A percentile compares a stretch with the other conserved stretches of the same genome.
These are phyloP conservation scores for Bryum argenteum DNA, from an alignment of 225 moss, liverwort and hornwort genomes.

Conservation along the genomic window DNA sequence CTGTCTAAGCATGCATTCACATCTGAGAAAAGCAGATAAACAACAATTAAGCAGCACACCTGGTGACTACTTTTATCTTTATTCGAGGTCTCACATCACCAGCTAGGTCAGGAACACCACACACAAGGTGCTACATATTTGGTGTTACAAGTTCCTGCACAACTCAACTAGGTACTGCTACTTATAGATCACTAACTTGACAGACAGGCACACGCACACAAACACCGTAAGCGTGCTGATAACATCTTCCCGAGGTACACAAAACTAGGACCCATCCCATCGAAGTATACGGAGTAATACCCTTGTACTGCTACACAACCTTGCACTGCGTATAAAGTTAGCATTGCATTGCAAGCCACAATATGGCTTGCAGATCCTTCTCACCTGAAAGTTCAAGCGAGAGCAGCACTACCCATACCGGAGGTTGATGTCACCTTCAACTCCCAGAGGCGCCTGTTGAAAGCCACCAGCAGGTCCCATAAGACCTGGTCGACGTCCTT, in stretches of 20 bases:
- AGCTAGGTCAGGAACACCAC: constrained; percentile 37
- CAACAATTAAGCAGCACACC: constrained; percentile 28
- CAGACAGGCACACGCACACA: constrained; percentile 20
- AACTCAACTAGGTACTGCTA: constrained; percentile 39
- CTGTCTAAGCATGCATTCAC: neutral
- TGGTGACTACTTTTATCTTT: constrained; percentile 36
- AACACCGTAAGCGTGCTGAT: constrained; percentile 22
- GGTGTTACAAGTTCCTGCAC: constrained; percentile 39
- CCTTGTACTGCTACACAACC: constrained; percentile 23
- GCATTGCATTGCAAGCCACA: constrained; percentile 28
- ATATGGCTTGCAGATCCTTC: constrained; percentile 27
- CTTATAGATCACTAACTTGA: constrained; percentile 31
- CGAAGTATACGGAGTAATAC: constrained; percentile 20
- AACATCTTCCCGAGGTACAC: constrained; percentile 24
- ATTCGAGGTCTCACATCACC: constrained; percentile 37
- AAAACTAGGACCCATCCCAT: constrained; percentile 19
- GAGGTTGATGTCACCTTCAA: constrained; percentile 56
- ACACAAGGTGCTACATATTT: constrained; percentile 27
- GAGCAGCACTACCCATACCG: constrained; percentile 40
- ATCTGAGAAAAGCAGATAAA: constrained; percentile 20
- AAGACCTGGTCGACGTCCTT: constrained; percentile 47
- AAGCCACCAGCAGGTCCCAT: constrained; percentile 39
- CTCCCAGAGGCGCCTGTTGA: constrained; percentile 43
- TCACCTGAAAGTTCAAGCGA: constrained; percentile 25
- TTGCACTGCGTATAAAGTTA: constrained; percentile 27